A percentile compares a stretch with the other conserved stretches of the same genome.
Conservation (phyloP, 768 basidiomycete species). For the Kwoniella newhampshirensis region DNA sequence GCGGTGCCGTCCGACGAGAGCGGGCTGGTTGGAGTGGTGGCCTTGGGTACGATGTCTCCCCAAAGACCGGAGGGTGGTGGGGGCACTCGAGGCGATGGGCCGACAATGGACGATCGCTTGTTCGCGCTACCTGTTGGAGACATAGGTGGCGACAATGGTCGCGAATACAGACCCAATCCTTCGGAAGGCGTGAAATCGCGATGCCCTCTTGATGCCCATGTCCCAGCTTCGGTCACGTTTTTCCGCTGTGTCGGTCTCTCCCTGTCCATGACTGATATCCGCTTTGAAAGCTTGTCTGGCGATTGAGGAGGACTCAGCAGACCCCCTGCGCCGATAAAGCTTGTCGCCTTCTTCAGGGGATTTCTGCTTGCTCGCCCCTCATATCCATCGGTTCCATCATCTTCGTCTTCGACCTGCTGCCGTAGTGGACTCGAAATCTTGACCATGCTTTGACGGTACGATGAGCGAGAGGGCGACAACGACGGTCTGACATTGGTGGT, state of each 20-base stretch:
- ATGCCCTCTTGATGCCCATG: constrained; percentile 22
- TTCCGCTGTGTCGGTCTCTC: constrained; percentile 24
- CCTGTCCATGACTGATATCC: constrained; percentile 24
- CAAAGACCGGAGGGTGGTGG: constrained; percentile 23
- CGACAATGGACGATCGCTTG: constrained; percentile 13
- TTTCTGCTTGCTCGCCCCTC: neutral
- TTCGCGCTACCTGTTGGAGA: constrained; percentile 1
- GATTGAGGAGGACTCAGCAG: constrained; percentile 34
- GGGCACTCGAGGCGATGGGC: neutral
- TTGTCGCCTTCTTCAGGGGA: constrained; percentile 16
- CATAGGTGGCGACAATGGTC: constrained; percentile 27
- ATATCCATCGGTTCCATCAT: constrained; percentile 2
- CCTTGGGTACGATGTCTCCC: constrained; percentile 16
- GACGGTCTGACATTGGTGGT: constrained; percentile 19
- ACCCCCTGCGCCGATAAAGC: constrained; percentile 33
- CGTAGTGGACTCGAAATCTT: constrained; percentile 46
- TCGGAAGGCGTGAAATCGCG: constrained; percentile 7
- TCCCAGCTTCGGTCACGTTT: constrained; percentile 6
- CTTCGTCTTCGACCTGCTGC: constrained; percentile 44
- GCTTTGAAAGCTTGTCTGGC: constrained; percentile 19
- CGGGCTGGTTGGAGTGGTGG: constrained; percentile 10
- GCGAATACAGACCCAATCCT: constrained; percentile 19
- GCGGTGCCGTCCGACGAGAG: constrained; percentile 6
- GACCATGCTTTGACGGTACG: constrained; percentile 38
- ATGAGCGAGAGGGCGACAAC: constrained; percentile 7